Percentiles rank a stretch among this genome's conserved stretches.
These are phyloP conservation scores for Lachnellula cervina DNA, from an alignment of 2,329 filamentous ascomycete species.

Conservation along the genomic window DNA sequence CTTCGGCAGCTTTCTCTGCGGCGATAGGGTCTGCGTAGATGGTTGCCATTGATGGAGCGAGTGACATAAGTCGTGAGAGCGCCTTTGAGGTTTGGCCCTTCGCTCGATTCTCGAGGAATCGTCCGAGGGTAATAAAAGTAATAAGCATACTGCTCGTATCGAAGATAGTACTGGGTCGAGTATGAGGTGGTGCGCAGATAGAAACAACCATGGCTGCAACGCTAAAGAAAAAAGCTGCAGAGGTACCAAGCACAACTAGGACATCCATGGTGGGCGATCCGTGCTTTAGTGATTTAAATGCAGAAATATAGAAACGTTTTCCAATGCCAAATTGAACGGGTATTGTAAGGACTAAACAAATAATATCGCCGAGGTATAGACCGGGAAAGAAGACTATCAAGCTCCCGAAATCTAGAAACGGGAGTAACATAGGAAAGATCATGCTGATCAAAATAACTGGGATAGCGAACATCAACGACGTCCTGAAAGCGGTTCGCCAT, in stretches of 20 bases:
- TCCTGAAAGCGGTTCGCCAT: slow-evolving; percentile 77
- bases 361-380: slow-evolving; percentile 80
- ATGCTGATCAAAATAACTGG: slow-evolving; percentile 92
- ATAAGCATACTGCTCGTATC: slow-evolving; percentile 98
- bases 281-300: slow-evolving; percentile 90
- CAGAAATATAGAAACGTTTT: slow-evolving; percentile 86
- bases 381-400: slow-evolving; percentile 62
- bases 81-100: slow-evolving; percentile 97
- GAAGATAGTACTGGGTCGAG: slow-evolving; percentile 81
- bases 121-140: slow-evolving; percentile 86
- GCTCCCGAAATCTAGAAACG: slow-evolving; percentile 70
- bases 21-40: slow-evolving; percentile 95
- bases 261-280: slow-evolving; percentile 96
- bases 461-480: slow-evolving; percentile 75
- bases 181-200: slow-evolving; percentile 68
- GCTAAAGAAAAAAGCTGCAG: slow-evolving; percentile 95
- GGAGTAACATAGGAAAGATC: slow-evolving; percentile 83
- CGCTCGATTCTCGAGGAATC: slow-evolving; percentile 88
- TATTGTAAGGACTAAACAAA: slow-evolving; percentile 79
- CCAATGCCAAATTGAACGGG: slow-evolving; percentile 97
- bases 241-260: slow-evolving; percentile 87
- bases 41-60: slow-evolving; percentile 93
- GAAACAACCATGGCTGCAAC: slow-evolving; percentile 81
- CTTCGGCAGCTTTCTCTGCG: slow-evolving; percentile 81
- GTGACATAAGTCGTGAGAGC: slow-evolving; percentile 87